Percentiles rank a stretch among this genome's conserved stretches.
Conservation (phyloP, 1,284 basidiomycete genomes). For the Meripilus lineatus region DNA sequence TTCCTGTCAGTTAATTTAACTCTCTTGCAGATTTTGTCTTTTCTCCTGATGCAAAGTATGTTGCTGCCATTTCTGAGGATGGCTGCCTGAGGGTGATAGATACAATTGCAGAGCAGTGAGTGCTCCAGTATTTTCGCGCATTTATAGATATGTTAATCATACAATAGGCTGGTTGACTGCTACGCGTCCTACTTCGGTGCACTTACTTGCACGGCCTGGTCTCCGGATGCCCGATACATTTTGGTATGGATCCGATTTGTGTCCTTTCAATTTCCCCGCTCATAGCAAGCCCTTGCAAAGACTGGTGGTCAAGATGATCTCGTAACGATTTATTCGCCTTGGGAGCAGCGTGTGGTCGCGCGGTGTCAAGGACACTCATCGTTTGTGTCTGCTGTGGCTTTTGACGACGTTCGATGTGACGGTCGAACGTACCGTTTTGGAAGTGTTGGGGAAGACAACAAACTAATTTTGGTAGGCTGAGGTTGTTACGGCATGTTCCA, state of each 20-base stretch:
- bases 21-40: constrained; percentile 74
- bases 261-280: constrained; percentile 1
- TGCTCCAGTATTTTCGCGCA: constrained; percentile 12
- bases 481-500: too few species aligned
- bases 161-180: constrained; percentile 73
- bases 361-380: constrained; percentile 96
- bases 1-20: neutral
- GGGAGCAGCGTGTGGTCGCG: constrained; percentile 91
- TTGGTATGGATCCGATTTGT: constrained; percentile 52
- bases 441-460: constrained; percentile 93
- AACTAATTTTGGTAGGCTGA: constrained; percentile 74
- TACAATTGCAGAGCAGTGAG: constrained; percentile 77
- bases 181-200: constrained; percentile 92
- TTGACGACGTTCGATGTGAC: constrained; percentile 84
- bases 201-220: constrained; percentile 88
- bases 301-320: constrained; percentile 93
- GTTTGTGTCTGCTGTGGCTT: constrained; percentile 86
- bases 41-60: constrained; percentile 83
- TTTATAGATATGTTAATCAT: constrained; percentile 6
- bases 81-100: constrained; percentile 87
- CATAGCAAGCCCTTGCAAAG: constrained; percentile 27
- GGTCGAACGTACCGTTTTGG: constrained; percentile 88
- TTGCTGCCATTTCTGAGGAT: constrained; percentile 85
- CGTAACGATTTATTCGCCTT: constrained; percentile 87
- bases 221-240: constrained; percentile 91